Base-by-base conservation (phyloP, 2,329 filamentous ascomycete species). In the Graphilbum fragrans region DNA sequence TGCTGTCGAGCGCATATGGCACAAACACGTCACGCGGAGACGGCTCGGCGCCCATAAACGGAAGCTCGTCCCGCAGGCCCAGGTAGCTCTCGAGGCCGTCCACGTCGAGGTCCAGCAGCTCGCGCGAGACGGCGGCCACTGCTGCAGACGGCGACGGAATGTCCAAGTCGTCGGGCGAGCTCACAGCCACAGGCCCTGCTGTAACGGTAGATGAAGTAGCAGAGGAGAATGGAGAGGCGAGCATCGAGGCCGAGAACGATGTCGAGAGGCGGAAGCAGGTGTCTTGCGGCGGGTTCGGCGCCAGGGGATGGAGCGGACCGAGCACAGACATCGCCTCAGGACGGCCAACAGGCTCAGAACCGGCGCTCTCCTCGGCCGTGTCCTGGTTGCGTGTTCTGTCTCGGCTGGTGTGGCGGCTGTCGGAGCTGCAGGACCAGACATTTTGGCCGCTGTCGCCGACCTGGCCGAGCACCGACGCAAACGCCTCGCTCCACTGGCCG, bases 401-500 rank as follows among this genome's bases (percentile, higher is more conserved):
- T 22, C 22, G 2, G 20, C 9, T 18, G 18, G 42, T 49, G 25
- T 43, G 22, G 2, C 46, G 6, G 27, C 45, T 49, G 20, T 46
- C 49, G 14, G 54, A 58, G 42, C 61, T 53, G 18, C 62, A 56
- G 11, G 62, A 63, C 67, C 67, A 70, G 19, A 60, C 53, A 25
- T 61, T 58, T 41, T 54, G 54, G 32, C 48, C 58, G 47, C 50
- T 62, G 47, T 57, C 66, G 52, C 55, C 63, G 47, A 52, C 61
- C 47, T 65, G 57, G 54, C 66, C 53, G 53, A 72, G 76, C 43
- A 93, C 63, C 2, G 83, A 82, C 32, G 77, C 74, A n/a, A 94
- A 70, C 0, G 85, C 86, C 23, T 87, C 80, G 44, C 92, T 82
- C 86, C 86, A 94, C 43, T 69, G 80, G 22, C 82, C 86, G 27